Conservation (phyloP, 2,329 filamentous ascomycete genomes). For the Cryoendolithus antarcticus region DNA sequence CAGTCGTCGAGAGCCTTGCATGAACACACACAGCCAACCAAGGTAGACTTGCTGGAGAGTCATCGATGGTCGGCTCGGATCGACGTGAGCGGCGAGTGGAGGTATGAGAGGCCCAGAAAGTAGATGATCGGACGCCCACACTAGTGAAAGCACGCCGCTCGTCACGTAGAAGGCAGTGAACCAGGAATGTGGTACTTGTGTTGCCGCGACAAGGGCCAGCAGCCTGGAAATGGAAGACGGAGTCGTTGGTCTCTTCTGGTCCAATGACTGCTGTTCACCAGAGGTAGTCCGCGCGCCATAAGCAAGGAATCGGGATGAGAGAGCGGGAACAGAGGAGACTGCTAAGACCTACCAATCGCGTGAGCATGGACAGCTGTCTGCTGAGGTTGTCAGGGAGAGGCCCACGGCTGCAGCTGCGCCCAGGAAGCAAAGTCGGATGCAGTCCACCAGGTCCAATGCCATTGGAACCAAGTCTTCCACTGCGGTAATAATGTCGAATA, state of each 20-base stretch:
- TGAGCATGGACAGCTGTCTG: too few relatives aligned
- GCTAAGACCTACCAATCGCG: conserved; percentile 33
- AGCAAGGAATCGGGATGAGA: conserved; percentile 44
- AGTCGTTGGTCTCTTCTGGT: conserved; percentile 2
- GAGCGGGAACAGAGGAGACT: conserved; percentile 37
- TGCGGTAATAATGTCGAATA: too few relatives aligned
- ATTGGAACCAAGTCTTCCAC: too few relatives aligned
- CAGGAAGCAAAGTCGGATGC: too few relatives aligned
- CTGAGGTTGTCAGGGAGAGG: too few relatives aligned
- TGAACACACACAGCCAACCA: conserved; percentile 60
- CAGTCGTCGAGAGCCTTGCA: conserved; percentile 64
- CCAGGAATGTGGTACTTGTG: conserved; percentile 73
- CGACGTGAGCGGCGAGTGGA: conserved; percentile 1
- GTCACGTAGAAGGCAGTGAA: conserved; percentile 78
- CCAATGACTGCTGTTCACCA: conserved; percentile 1
- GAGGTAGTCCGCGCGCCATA: conserved; percentile 44
- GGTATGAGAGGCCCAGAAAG: not conserved
- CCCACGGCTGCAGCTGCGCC: too few relatives aligned
- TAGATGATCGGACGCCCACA: conserved; percentile 47
- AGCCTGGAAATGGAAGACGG: not conserved
- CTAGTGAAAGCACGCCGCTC: conserved; percentile 55
- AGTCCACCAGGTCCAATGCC: too few relatives aligned
- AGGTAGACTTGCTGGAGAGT: conserved; percentile 49
- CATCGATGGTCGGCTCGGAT: conserved; percentile 33
- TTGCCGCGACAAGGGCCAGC: conserved; percentile 36